Evolutionary conservation across 441 rosid species (phyloP), one percentile per base, ranked within the genome.

Genomic region (Iberis amara): DNA sequence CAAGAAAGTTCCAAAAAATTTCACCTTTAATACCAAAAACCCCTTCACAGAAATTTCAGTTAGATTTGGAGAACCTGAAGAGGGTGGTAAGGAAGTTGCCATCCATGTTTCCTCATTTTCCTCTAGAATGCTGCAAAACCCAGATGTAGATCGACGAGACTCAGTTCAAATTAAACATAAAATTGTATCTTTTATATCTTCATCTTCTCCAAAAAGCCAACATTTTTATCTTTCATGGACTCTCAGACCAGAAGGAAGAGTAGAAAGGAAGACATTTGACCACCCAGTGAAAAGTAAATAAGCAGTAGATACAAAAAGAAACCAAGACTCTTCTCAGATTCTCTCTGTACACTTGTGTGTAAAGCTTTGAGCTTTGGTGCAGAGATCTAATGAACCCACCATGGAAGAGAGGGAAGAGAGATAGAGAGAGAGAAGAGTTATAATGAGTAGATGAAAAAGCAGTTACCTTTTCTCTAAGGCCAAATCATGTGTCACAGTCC

Each of bases 71-170:
- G 49, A 13, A 82, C 98, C 95, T 92, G 98, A 46, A 92, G 97
- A 10, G 99, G 97, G 55, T 92, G 99, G 40, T 89, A 84, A 35
- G 99, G 99, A 62, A 92, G 92, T 61, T 92, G 86, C 97, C 99
- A 92, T 70, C 99, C 99, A 71, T 92, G 81, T 71, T 86, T 92
- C 82, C 97, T 89, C 99, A 92, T 92, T 66, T 71, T 66, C 37
- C 43, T 49, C 61, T 56, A 43, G 62, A 77, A 77, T 31, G 35
- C 35, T 6, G 35, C 65, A 68, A 61, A 65, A 48, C 66, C 68
- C 42, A 52, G 65, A 69, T 59, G 66, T 59, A 60, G 63, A 62
- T 39, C 55, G 66, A 57, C 42, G 64, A 11, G 13, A 59, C 9
- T 31, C 61, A 59, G 39, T 45, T 59, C 64, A 52, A 56, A 26